Percentiles rank a stretch among this genome's conserved stretches.
Evolutionary conservation across 129 eudicot species (phyloP).

Genomic region (Artemisia annua): DNA sequence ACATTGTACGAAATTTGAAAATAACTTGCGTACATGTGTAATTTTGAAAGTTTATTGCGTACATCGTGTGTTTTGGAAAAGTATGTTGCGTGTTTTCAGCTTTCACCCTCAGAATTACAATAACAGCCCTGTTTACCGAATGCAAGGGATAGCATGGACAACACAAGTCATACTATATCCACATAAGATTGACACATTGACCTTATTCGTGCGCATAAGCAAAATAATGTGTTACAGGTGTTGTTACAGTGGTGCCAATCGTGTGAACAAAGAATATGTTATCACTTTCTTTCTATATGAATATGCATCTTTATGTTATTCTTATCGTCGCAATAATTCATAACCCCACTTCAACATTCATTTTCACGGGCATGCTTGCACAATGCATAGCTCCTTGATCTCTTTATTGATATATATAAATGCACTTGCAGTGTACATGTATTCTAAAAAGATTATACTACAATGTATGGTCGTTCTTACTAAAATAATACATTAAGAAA

Average conservation of each 20-base stretch:
- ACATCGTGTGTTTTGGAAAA: too few species aligned
- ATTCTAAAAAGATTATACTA: neutral
- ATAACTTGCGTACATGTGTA: too few species aligned
- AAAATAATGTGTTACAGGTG: neutral
- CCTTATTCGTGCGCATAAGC: neutral
- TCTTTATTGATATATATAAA: conserved; percentile 5
- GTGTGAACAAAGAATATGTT: conserved; percentile 17
- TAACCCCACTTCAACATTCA: conserved; percentile 28
- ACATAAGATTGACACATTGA: conserved; percentile 7
- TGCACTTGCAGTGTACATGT: neutral
- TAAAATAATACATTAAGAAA: too few species aligned
- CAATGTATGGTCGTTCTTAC: neutral
- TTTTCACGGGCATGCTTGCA: neutral
- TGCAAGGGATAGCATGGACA: neutral
- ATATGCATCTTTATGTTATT: conserved; percentile 40
- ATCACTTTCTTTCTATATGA: conserved; percentile 17
- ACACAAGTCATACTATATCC: neutral
- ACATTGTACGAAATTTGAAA: too few species aligned
- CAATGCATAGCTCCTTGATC: conserved; percentile 7
- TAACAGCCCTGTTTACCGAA: neutral
- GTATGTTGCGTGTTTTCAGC: too few species aligned
- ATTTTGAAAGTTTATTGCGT: too few species aligned
- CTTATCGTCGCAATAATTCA: conserved; percentile 32
- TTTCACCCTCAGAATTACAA: conserved; percentile 21
- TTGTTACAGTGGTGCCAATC: conserved; percentile 18